These are phyloP conservation scores for Pleurotus giganteus DNA, from an alignment of 768 basidiomycete species.

Conservation along the genomic window DNA sequence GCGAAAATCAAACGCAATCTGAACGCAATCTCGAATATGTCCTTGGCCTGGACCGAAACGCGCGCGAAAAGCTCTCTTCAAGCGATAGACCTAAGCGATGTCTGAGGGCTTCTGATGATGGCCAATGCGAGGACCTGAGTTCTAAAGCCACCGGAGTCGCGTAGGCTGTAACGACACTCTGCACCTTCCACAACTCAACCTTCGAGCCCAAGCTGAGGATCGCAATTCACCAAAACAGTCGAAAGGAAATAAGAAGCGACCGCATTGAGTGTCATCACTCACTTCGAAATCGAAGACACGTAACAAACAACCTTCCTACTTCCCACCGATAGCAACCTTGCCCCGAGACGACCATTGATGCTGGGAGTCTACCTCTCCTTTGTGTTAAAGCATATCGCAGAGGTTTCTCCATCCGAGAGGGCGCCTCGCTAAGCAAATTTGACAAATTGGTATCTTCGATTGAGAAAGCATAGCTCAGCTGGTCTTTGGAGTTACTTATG, in stretches of 20 bases:
- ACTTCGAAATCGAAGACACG: neutral
- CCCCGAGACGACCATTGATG: conserved; percentile 3
- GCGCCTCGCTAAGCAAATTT: neutral
- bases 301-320: neutral
- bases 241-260: neutral
- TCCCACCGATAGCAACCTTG: conserved; percentile 8
- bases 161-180: too few species aligned
- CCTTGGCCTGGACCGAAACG: neutral
- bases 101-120: neutral
- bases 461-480: neutral
- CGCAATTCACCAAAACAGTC: neutral
- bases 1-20: conserved; percentile 7
- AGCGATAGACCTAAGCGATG: neutral
- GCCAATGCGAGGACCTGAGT: neutral
- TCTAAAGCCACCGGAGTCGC: too few species aligned
- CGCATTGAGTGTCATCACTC: neutral
- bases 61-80: neutral
- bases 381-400: conserved; percentile 3
- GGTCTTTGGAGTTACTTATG: neutral
- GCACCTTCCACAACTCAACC: neutral
- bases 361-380: conserved; percentile 1
- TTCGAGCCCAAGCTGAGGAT: neutral
- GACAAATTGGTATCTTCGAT: neutral
- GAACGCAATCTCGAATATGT: neutral
- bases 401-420: conserved; percentile 3